Evolutionary conservation across 1,139 yeast species (phyloP).

Genomic region (Arxiozyma telluris): DNA sequence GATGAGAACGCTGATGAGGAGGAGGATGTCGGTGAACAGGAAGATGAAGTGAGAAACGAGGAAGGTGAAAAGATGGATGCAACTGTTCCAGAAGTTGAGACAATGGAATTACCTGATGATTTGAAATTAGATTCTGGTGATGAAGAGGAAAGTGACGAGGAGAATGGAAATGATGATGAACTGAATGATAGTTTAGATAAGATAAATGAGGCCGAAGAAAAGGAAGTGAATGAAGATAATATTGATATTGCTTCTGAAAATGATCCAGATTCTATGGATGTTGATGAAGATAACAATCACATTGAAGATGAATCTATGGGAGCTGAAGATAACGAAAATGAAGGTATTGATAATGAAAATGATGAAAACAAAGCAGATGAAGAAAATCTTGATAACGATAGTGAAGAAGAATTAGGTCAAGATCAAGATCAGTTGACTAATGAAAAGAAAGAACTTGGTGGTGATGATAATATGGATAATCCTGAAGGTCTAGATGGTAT

Average conservation of each 20-base stretch:
- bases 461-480: constrained; percentile 16
- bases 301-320: constrained; percentile 25
- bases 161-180: constrained; percentile 9
- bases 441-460: constrained; percentile 25
- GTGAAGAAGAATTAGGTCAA: constrained; percentile 22
- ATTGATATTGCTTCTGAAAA: constrained; percentile 25
- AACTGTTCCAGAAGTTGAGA: constrained; percentile 70
- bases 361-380: constrained; percentile 28
- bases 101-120: constrained; percentile 79
- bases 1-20: constrained; percentile 51
- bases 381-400: constrained; percentile 22
- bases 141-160: constrained; percentile 43
- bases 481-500: constrained; percentile 34
- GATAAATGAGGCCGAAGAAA: constrained; percentile 26
- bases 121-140: constrained; percentile 67
- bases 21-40: constrained; percentile 70
- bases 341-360: constrained; percentile 29
- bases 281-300: constrained; percentile 16
- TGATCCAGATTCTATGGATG: constrained; percentile 26
- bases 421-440: constrained; percentile 18
- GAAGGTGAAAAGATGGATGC: constrained; percentile 65
- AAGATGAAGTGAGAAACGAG: constrained; percentile 65
- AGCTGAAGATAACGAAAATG: constrained; percentile 29
- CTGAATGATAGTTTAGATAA: constrained; percentile 19
- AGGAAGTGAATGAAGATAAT: constrained; percentile 18